Percentiles rank a stretch among this genome's conserved stretches.
phyloP scores from a whole-genome alignment of 768 basidiomycete species.

The Russula earlei region DNA sequence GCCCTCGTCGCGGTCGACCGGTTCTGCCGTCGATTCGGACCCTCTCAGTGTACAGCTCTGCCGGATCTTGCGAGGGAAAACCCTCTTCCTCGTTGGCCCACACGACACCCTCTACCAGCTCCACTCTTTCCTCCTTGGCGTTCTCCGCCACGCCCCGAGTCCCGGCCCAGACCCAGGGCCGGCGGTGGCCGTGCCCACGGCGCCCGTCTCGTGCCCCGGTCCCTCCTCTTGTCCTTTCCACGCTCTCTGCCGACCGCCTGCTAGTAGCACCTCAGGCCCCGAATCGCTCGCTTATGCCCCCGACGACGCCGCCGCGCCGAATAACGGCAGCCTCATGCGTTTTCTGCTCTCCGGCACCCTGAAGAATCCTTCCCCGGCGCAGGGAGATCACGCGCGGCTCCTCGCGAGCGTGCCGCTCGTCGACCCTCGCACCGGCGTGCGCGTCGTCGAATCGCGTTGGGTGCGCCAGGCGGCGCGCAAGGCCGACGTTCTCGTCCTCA shows the following conservation, averaged over 20 bases:
- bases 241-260: neutral
- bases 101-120: constrained; percentile 10
- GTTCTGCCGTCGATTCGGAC: neutral
- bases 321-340: constrained; percentile 4
- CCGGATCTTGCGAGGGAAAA: neutral
- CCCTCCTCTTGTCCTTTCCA: constrained; percentile 9
- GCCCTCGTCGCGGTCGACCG: too few relatives aligned
- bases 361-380: neutral
- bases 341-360: constrained; percentile 9
- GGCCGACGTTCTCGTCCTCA: constrained; percentile 3
- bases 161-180: neutral
- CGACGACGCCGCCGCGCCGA: neutral
- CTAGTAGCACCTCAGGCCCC: neutral
- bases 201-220: neutral
- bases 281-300: neutral
- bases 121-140: constrained; percentile 3
- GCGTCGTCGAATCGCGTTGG: constrained; percentile 10
- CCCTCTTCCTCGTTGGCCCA: constrained; percentile 5
- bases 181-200: neutral
- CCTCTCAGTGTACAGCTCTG: neutral
- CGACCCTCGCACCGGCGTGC: constrained; percentile 15
- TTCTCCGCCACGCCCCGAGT: neutral
- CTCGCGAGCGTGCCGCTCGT: neutral
- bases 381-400: too few relatives aligned
- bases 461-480: constrained; percentile 1